A percentile compares a stretch with the other conserved stretches of the same genome.
Evolutionary conservation across 352 stramenopile genomes (phyloP).

Genomic region (Phytophthora syringae): DNA sequence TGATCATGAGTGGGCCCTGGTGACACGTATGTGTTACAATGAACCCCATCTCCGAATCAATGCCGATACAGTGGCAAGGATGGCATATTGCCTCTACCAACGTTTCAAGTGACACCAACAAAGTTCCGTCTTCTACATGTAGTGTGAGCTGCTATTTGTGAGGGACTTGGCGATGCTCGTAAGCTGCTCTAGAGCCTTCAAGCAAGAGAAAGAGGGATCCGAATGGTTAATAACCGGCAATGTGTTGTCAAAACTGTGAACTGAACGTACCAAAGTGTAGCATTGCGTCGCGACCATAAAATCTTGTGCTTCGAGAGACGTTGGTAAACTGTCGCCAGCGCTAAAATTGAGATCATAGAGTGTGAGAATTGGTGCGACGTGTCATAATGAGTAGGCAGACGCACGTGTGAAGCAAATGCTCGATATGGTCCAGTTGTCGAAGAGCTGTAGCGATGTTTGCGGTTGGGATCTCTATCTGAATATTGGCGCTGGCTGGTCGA

Average conservation of each 20-base stretch:
- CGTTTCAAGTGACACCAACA: no score
- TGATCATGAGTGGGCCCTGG: background rate
- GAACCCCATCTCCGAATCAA: no score
- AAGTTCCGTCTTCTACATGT: no score
- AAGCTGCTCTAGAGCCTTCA: no score
- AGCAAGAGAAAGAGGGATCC: no score
- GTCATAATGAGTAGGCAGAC: background rate
- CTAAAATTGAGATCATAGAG: background rate
- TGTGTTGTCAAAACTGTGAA: background rate
- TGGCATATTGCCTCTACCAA: no score
- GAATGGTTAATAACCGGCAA: background rate
- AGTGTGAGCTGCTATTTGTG: no score
- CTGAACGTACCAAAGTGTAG: background rate
- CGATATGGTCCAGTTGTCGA: conserved; percentile 11
- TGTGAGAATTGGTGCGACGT: background rate
- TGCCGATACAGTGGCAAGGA: no score
- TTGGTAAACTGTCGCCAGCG: conserved; percentile 3
- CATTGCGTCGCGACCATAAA: conserved; percentile 7
- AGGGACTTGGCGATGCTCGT: no score
- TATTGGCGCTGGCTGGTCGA: background rate
- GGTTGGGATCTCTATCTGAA: background rate
- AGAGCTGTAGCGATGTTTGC: background rate
- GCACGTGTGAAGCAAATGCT: conserved; percentile 13
- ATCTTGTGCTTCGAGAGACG: background rate
- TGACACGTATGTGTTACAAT: no score